A percentile compares a stretch with the other conserved stretches of the same genome.
Conservation (phyloP, 2,329 filamentous ascomycete genomes). For the Alternaria brassicicola region DNA sequence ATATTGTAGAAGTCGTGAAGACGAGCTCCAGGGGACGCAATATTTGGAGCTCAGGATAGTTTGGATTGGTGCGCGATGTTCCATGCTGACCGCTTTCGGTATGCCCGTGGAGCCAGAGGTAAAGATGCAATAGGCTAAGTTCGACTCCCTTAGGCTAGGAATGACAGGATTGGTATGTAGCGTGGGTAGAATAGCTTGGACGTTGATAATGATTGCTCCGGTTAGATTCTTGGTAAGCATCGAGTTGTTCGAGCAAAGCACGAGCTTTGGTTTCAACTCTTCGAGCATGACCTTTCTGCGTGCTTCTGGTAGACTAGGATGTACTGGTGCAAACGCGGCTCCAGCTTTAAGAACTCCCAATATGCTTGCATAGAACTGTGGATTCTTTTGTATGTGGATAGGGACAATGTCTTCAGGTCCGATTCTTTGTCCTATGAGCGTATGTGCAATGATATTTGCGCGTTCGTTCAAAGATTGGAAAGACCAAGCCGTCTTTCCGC, state of each 20-base stretch:
- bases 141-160: constrained; percentile 29
- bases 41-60: constrained; percentile 49
- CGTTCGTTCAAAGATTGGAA: constrained; percentile 37
- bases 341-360: constrained; percentile 50
- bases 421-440: constrained; percentile 31
- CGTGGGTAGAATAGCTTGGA: constrained; percentile 14
- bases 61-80: constrained; percentile 50
- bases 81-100: constrained; percentile 53
- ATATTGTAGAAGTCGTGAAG: constrained; percentile 52
- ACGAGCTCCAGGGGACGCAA: constrained; percentile 48
- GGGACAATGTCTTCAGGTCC: constrained; percentile 43
- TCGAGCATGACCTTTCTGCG: constrained; percentile 45
- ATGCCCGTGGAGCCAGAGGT: constrained; percentile 54
- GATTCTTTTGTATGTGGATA: constrained; percentile 44
- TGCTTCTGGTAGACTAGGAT: constrained; percentile 44
- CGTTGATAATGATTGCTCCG: constrained; percentile 22
- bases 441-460: constrained; percentile 45
- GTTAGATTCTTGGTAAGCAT: not conserved
- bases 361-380: constrained; percentile 47
- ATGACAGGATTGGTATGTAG: constrained; percentile 34
- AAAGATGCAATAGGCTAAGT: constrained; percentile 53
- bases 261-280: constrained; percentile 40
- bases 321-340: constrained; percentile 47
- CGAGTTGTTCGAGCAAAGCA: constrained; percentile 26
- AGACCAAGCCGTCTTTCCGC: constrained; percentile 41